Conservation (phyloP, 23 red algal species). For the Gracilaria gracilis region DNA sequence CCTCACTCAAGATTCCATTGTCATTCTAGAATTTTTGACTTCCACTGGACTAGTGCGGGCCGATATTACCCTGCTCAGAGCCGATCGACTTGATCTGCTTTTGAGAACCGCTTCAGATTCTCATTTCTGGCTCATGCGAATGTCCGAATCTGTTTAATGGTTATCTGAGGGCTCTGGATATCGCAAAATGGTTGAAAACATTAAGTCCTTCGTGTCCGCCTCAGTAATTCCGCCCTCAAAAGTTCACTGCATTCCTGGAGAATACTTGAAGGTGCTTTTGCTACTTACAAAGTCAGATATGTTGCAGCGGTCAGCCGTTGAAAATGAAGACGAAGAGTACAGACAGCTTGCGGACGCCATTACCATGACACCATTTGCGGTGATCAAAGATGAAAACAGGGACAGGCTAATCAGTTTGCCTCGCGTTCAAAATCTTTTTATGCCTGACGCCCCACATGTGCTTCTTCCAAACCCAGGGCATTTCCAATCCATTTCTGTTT, state of each 20-base stretch:
- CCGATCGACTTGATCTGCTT: too few species aligned
- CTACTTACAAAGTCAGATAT: not conserved
- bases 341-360: not conserved
- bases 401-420: not conserved
- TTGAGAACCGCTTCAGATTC: too few species aligned
- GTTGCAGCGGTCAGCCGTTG: not conserved
- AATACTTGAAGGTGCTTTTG: not conserved
- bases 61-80: too few species aligned
- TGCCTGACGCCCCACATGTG: not conserved
- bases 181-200: too few species aligned
- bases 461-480: not conserved
- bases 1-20: too few species aligned
- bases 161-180: too few species aligned
- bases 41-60: too few species aligned
- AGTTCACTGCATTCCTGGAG: not conserved
- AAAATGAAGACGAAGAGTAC: not conserved
- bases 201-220: too few species aligned
- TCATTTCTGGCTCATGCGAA: too few species aligned
- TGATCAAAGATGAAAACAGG: not conserved
- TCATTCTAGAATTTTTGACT: too few species aligned
- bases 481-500: too few species aligned
- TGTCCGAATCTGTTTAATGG: too few species aligned
- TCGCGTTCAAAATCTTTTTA: not conserved
- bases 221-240: not conserved
- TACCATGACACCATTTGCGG: not conserved